phyloP scores from a whole-genome alignment of 1,284 basidiomycete species.

The Leccinum pseudoinsigne region DNA sequence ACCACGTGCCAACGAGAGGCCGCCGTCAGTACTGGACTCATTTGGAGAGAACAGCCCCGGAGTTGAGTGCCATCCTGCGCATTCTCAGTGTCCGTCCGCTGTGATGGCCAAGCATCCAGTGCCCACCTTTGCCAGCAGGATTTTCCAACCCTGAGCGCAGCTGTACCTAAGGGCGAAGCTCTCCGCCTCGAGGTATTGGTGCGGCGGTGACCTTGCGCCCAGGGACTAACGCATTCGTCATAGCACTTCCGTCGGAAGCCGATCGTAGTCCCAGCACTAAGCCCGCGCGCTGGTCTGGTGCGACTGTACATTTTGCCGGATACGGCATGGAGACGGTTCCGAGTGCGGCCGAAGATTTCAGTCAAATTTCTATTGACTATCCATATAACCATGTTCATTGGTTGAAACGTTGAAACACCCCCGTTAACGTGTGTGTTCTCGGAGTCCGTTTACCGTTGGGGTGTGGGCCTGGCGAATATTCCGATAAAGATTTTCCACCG shows the following conservation, averaged over 20 bases:
- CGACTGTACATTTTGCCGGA: constrained; percentile 12
- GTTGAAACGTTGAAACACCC: constrained; percentile 22
- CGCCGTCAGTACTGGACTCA: constrained; percentile 14
- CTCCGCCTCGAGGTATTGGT: constrained; percentile 36
- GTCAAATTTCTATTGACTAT: constrained; percentile 33
- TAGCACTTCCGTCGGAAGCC: constrained; percentile 26
- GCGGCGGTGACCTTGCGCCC: constrained; percentile 34
- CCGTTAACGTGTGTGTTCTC: constrained; percentile 30
- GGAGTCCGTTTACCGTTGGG: constrained; percentile 30
- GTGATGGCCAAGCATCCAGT: constrained; percentile 13
- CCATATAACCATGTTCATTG: constrained; percentile 25
- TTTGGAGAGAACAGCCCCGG: constrained; percentile 14
- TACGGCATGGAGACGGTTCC: constrained; percentile 21
- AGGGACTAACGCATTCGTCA: constrained; percentile 33
- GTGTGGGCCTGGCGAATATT: constrained; percentile 20
- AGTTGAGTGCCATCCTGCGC: constrained; percentile 9
- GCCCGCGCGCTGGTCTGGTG: constrained; percentile 22
- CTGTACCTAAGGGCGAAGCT: constrained; percentile 35
- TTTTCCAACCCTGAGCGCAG: constrained; percentile 35
- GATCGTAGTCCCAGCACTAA: constrained; percentile 27
- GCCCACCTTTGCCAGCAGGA: constrained; percentile 17
- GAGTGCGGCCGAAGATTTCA: constrained; percentile 21
- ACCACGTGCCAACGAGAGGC: constrained; percentile 22
- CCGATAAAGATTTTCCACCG: constrained; percentile 24
- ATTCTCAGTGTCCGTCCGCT: constrained; percentile 16